Conservation (phyloP, 1,284 basidiomycete species). For the Ustilago esculenta region DNA sequence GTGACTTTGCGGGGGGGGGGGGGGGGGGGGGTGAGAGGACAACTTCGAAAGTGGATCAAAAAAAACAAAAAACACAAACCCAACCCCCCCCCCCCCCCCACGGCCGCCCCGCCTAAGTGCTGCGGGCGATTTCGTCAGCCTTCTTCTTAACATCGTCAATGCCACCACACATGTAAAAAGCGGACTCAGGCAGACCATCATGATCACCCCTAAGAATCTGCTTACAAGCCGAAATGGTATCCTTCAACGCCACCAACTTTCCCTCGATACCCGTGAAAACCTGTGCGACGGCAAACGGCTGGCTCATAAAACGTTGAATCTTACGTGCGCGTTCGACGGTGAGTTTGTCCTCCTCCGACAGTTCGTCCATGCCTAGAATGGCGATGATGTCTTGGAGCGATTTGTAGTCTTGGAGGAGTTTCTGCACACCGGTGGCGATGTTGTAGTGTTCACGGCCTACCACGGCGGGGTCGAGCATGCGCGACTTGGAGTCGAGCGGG, state of each 20-base stretch:
- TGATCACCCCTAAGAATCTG: conserved; percentile 91
- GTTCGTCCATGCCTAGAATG: conserved; percentile 99
- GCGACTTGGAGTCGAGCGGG: conserved; percentile 98
- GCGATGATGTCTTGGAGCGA: conserved; percentile 86
- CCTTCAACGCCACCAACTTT: conserved; percentile 79
- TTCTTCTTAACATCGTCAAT: conserved; percentile 95
- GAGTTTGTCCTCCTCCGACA: conserved; percentile 99
- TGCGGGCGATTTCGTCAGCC: conserved; percentile 85
- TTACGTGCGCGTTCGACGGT: conserved; percentile 80
- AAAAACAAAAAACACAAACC: too few relatives aligned
- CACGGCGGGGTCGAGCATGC: conserved; percentile 99
- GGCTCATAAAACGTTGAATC: conserved; percentile 90
- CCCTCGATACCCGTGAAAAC: conserved; percentile 99
- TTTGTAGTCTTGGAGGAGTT: conserved; percentile 99
- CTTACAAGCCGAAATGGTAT: conserved; percentile 66
- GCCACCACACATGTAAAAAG: conserved; percentile 75
- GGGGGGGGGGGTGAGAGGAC: too few relatives aligned
- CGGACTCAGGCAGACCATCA: conserved; percentile 87
- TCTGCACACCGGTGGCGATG: conserved; percentile 92
- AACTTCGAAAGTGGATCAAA: too few relatives aligned
- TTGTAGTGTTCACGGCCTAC: conserved; percentile 93
- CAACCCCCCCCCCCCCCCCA: too few relatives aligned
- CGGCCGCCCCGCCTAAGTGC: conserved; percentile 31
- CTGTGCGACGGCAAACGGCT: conserved; percentile 98
- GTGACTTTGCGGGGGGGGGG: too few relatives aligned